These are phyloP conservation scores for Oleoguttula mirabilis DNA, from an alignment of 495 filamentous ascomycete species.

Conservation along the genomic window DNA sequence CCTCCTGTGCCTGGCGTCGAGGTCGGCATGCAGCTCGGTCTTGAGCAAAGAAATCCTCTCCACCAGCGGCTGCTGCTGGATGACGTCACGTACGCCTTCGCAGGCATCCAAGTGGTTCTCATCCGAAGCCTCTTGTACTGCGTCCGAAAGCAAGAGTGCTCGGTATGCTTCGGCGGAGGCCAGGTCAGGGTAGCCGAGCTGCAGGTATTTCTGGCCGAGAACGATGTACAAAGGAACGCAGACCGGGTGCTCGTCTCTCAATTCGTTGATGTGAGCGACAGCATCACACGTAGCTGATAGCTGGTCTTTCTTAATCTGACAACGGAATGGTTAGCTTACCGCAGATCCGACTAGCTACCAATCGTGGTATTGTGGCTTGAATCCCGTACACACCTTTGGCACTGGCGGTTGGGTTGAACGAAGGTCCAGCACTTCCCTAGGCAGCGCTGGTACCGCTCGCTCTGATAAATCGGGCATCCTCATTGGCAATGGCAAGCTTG, in stretches of 20 bases:
- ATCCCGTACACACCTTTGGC: no score
- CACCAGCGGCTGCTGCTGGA: not conserved
- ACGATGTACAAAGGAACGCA: constrained; percentile 64
- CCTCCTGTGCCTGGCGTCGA: not conserved
- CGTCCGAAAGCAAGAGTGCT: constrained; percentile 73
- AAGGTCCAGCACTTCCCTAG: no score
- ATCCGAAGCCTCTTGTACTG: constrained; percentile 51
- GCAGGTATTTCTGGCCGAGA: constrained; percentile 55
- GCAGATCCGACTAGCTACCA: no score
- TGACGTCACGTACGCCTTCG: not conserved
- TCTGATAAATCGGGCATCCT: no score
- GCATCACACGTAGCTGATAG: no score
- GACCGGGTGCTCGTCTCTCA: constrained; percentile 55
- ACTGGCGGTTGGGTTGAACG: no score
- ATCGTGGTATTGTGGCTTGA: no score
- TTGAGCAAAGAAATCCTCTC: constrained; percentile 1
- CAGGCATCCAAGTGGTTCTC: constrained; percentile 51
- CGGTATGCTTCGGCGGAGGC: constrained; percentile 84
- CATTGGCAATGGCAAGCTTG: no score
- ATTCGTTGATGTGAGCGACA: no score
- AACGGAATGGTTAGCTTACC: no score
- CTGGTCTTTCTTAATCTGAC: no score
- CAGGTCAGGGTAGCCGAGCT: constrained; percentile 78
- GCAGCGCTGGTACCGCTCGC: no score
- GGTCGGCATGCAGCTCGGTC: not conserved